Base-by-base conservation (phyloP, 805 yeast species). In the Jamesozyma spencerorum region DNA sequence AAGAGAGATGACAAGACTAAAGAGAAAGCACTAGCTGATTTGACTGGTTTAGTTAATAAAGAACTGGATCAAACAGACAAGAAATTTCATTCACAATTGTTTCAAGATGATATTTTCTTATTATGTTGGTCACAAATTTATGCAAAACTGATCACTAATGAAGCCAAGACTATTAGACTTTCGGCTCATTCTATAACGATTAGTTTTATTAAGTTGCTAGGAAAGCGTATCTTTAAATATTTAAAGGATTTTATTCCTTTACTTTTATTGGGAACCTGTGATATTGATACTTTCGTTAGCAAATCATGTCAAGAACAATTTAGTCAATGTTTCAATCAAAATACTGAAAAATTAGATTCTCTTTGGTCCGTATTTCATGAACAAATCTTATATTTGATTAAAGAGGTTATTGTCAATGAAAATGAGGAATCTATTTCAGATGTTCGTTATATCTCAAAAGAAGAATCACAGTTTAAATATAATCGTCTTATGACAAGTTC, bases 1-100 rank as follows among this genome's bases (percentile, higher is more conserved):
- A 88, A 87, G 60, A 75, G 82, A 54, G 95, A 87, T 53, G 72
- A 80, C 5, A 79, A 77, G n/a, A 90, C 97, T 0, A 83, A 79
- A 54, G 95, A 85, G 50, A 84, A 81, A 55, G 86, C 92, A 1
- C 64, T 86, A 19, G 55, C 48, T 5, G 94, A 83, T 32, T 55
- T 81, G 24, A 50, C 68, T 2, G 51, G 58, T 3, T 53, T 62
- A 24, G 46, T 74, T 2, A 55, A 52, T 4, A 26, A 44, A 50
- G 4, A 34, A 10, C 14, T 38, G 5, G 13, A 5, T n/a, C n/a
- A 7, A n/a, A 13, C 18, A 6, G 2, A 53, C 53, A 14, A 37
- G 19, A 18, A n/a, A 28, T 31, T 22, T 20, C 36, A 45, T 15
- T 22, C 26, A 22, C 10, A 22, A 10, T 22, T 22, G 10, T 49